Conservation (phyloP, 2,329 filamentous ascomycete species). For the Phaeoacremonium minimum region DNA sequence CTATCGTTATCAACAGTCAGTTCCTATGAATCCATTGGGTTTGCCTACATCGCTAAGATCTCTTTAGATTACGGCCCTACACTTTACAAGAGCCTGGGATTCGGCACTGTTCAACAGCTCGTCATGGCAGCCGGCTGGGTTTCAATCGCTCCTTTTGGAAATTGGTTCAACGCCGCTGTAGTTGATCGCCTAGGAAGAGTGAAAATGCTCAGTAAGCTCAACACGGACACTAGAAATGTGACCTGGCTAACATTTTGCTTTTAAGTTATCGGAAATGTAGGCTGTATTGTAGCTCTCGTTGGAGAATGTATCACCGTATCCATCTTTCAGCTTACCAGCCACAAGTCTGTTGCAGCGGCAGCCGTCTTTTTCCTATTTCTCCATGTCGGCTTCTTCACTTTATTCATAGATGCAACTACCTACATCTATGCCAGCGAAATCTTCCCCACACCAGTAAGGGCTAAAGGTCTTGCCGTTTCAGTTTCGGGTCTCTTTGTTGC, state of each 20-base stretch:
- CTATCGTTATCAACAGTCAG: conserved; percentile 4
- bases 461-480: conserved; percentile 45
- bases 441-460: conserved; percentile 48
- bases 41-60: no score
- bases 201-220: conserved; percentile 2
- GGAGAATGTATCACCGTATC: not conserved
- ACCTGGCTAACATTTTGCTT: not conserved
- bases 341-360: not conserved
- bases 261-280: conserved; percentile 5
- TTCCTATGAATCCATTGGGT: no score
- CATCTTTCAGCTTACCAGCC: not conserved
- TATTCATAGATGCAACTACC: not conserved
- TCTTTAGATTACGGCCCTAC: conserved; percentile 3
- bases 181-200: conserved; percentile 10
- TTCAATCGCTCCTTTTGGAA: conserved; percentile 5
- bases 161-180: conserved; percentile 7
- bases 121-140: conserved; percentile 7
- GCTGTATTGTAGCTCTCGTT: not conserved
- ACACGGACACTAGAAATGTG: not conserved
- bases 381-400: not conserved
- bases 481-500: conserved; percentile 3
- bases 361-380: conserved; percentile 10
- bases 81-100: conserved; percentile 8
- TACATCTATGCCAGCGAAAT: conserved; percentile 43
- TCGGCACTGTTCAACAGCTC: conserved; percentile 3